phyloP scores from a whole-genome alignment of 2,329 filamentous ascomycete species.

The Ceratocystis diversiconidia region DNA sequence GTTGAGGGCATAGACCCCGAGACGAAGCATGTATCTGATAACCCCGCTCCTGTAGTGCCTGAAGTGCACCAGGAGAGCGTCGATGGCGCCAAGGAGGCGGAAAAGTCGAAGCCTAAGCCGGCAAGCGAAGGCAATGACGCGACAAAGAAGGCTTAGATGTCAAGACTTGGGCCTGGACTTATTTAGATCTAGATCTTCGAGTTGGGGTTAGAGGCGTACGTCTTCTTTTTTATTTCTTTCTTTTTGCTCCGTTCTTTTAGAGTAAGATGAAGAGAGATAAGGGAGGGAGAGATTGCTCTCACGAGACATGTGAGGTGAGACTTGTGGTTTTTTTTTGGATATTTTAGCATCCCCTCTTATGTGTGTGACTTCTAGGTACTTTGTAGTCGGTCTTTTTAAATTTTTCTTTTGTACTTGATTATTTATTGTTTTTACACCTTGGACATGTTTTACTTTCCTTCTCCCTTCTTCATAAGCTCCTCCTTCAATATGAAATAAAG shows the following conservation, averaged over 20 bases:
- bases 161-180: neutral
- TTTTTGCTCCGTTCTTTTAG: neutral
- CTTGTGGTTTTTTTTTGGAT: neutral
- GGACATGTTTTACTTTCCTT: neutral
- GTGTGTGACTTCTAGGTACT: neutral
- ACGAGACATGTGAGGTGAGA: neutral
- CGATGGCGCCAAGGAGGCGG: slow-evolving; percentile 45
- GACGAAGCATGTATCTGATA: slow-evolving; percentile 34
- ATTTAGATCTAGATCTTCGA: neutral
- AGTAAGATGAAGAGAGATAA: neutral
- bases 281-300: neutral
- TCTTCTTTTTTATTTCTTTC: slow-evolving; percentile 2
- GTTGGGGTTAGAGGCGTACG: neutral
- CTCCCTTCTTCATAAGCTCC: neutral
- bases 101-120: slow-evolving; percentile 43
- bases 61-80: slow-evolving; percentile 33
- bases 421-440: neutral
- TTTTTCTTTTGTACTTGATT: neutral
- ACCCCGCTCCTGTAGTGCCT: slow-evolving; percentile 27
- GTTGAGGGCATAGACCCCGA: slow-evolving; percentile 47
- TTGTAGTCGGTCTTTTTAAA: neutral
- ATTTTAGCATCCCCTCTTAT: neutral
- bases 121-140: slow-evolving; percentile 50
- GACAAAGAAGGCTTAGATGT: slow-evolving; percentile 25
- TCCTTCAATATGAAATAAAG: neutral